Base-by-base conservation (phyloP, 1,284 basidiomycete species). In the Microbotryum lychnidis-dioicae region DNA sequence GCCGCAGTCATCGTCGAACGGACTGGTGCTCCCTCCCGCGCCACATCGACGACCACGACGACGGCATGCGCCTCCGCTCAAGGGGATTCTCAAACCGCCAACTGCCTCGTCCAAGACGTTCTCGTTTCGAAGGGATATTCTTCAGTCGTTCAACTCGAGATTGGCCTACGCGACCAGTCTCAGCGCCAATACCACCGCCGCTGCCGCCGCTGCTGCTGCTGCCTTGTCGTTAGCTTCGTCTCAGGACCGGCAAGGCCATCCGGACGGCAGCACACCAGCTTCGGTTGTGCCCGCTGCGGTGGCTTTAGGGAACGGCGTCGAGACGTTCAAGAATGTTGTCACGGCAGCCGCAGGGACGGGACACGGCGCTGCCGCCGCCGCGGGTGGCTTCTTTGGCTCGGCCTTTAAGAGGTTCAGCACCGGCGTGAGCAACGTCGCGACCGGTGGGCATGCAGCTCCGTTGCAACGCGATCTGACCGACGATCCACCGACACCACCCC, bases 101-200 rank as follows among this genome's bases (percentile, higher is more conserved):
- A 57, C 54, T 44, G 59, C 54, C 50, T 52, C 50, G 14, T 58
- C 64, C 14, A 29, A 58, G 5, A 64, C 68, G 27, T 71, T 71
- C 60, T 67, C 65, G 44, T 71, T 70, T 55, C 57, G 63, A 10
- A 67, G 70, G 42, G 70, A 71, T 62, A 64, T 70, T 31, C 60
- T 71, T 21, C 63, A 64, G 20, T 64, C 70, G 4, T 55, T 71
- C 50, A 68, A 54, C 54, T 55, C 29, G 23, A 52, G 58, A 18
- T 53, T 64, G 25, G 59, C 60, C 21, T 62, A 65, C 60, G 62
- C 65, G 18, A 54, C 53, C 25, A 33, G 33, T 21, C 27, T 42
- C 37, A 42, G 37, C 37, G 37, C 37, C 37, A 42, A 42, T 18
- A 42, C 37, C 37, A 42, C 37, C 37, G 37, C 37, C 12, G 37